Conservation (phyloP, 1,139 yeast species). For the Saccharomyces hybrid region DNA sequence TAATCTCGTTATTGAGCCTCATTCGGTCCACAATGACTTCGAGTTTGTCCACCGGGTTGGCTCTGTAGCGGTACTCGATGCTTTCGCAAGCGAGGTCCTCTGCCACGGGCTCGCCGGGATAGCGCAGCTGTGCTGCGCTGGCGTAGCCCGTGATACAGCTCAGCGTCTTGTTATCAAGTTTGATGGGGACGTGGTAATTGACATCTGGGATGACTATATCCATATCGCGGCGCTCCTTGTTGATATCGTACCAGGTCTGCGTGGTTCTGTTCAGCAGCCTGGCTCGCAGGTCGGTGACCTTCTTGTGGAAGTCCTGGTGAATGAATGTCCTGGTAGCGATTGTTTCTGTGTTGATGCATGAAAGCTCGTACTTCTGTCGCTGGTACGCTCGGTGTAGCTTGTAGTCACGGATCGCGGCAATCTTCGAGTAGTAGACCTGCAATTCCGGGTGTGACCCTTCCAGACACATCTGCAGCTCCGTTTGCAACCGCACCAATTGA, state of each 20-base stretch:
- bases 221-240: slow-evolving; percentile 78
- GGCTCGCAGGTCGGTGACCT: slow-evolving; percentile 59
- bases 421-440: slow-evolving; percentile 54
- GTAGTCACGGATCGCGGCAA: slow-evolving; percentile 62
- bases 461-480: slow-evolving; percentile 78
- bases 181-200: slow-evolving; percentile 31
- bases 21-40: slow-evolving; percentile 35
- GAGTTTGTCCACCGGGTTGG: slow-evolving; percentile 32
- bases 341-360: slow-evolving; percentile 74
- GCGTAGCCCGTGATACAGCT: slow-evolving; percentile 34
- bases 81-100: slow-evolving; percentile 31
- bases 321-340: slow-evolving; percentile 69
- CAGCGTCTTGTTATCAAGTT: slow-evolving; percentile 27
- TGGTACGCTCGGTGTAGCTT: slow-evolving; percentile 61
- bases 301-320: slow-evolving; percentile 76
- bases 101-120: slow-evolving; percentile 27
- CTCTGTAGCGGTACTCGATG: slow-evolving; percentile 29
- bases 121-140: slow-evolving; percentile 28
- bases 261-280: slow-evolving; percentile 67
- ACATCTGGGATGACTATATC: slow-evolving; percentile 58
- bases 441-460: slow-evolving; percentile 90
- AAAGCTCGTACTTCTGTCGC: slow-evolving; percentile 61
- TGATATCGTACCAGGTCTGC: slow-evolving; percentile 84
- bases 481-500: slow-evolving; percentile 64
- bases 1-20: slow-evolving; percentile 43